Base-by-base conservation (phyloP, 1,139 yeast genomes). In the Scheffersomyces insectosa region DNA sequence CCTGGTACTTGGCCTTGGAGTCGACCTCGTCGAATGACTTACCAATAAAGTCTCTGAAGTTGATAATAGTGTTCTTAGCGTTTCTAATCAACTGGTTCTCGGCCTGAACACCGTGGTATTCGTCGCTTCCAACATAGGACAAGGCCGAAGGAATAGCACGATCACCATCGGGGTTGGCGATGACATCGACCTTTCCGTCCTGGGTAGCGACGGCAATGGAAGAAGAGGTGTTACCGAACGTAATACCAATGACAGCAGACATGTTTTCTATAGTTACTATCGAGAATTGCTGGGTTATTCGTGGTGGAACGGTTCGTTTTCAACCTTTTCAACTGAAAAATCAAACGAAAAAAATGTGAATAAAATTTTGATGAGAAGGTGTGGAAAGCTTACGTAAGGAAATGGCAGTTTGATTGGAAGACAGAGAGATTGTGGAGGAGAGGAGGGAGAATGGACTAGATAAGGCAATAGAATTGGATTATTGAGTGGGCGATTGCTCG, bases 81-180 rank as follows among this genome's bases (percentile, higher is more conserved):
- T 91, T 89, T 79, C 99, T 88, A 51, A 93, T 77, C 62, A 93
- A 75, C 72, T 95, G 98, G 47, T 90, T 88, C 59, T 85, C 74
- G 48, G 99, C 99, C 75, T 95, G 98, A 51, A 89, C 86, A 48
- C 99, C 99, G 65, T 93, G 97, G 72, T 88, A 93, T 73, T 93
- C 99, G 65, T 93, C 98, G 43, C 80, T 85, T 50, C 95, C 97
- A 49, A 90, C 90, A 66, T 91, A 93, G 12, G 98, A 85, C 51
- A 93, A 77, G 44, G 88, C 88, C 20, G 98, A 87, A 50, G 98
- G 97, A 63, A 93, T 93, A 49, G 95, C 80, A 74, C 99, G 90
- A 71, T 95, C 99, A 66, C 99, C 99, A 63, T 93, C 99, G 57
- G 95, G 97, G 80, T 93, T 93, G 56, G 99, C 99, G 66, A 93